Base-by-base conservation (phyloP, 2,329 filamentous ascomycete species). In the Colletotrichum aenigma region DNA sequence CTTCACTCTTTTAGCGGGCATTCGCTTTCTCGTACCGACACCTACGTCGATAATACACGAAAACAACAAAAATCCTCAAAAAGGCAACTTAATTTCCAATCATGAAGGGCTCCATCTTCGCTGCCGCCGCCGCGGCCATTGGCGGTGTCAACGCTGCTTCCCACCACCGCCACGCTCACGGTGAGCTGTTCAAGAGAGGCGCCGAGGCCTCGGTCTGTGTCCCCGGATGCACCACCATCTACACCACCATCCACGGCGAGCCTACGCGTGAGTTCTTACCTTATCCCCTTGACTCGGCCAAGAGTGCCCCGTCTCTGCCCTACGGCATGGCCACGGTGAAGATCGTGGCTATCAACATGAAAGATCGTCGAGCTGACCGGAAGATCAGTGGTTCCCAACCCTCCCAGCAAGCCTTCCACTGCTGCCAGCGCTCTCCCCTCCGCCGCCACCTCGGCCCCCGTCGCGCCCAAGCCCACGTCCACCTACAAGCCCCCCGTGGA, bases 1-100 rank as follows among this genome's bases (percentile, higher is more conserved):
- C 93, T 95, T 95, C 94, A 95, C 92, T 95, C 94, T 85, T 95
- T 96, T 88, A 96, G 94, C 94, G 94, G 94, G 91, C 93, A 92
- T 88, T 94, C 93, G 87, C 94, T 94, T 75, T 48, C 26, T 24
- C 34, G 70, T 58, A 38, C 56, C 70, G 74, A 84, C 81, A 71
- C 38, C 26, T 32, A 75, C 43, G 74, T 78, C 72, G 75, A 81
- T 79, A 80, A 80, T 79, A 80, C 75, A 80, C 77, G 43, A 52
- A 52, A 52, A 52, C 43, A 52, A 81, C 79, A 80, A 79, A 81
- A 78, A 70, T 75, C 68, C 72, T 72, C 70, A 76, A 78, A 77
- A 70, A 78, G 80, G 78, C 79, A 79, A 82, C 83, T 80, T 80
- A 84, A 80, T 74, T 80, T 74, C 80, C 83, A 87, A 94, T 83